These are phyloP conservation scores for Ajuga chamaepitys DNA, from an alignment of 257 asterid species.

Conservation along the genomic window DNA sequence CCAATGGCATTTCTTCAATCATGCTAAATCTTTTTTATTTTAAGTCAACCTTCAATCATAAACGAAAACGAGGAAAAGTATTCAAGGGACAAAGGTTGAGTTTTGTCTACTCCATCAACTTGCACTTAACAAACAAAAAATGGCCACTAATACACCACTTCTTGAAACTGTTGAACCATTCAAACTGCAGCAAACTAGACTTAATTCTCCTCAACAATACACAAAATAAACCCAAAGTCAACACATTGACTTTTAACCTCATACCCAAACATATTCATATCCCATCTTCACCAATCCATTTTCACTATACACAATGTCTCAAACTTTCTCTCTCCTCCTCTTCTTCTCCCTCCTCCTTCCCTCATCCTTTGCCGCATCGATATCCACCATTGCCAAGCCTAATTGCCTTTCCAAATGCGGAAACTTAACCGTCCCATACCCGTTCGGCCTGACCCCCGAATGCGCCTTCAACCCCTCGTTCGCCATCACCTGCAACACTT, in stretches of 20 bases:
- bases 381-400: slow-evolving; percentile 17
- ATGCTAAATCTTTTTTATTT: too few species aligned
- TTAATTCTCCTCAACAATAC: background rate
- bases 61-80: too few species aligned
- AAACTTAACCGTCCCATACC: slow-evolving; percentile 37
- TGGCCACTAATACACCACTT: background rate
- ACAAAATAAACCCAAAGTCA: background rate
- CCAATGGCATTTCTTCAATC: too few species aligned
- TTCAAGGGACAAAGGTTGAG: background rate
- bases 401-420: slow-evolving; percentile 42
- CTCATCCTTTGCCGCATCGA: background rate
- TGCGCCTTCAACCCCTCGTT: slow-evolving; percentile 27
- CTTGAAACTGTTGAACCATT: background rate
- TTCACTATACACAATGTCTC: background rate
- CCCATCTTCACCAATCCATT: background rate
- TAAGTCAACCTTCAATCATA: background rate
- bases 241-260: background rate
- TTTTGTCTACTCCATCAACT: slow-evolving; percentile 6
- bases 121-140: background rate
- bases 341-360: slow-evolving; percentile 4
- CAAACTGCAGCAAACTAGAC: background rate
- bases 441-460: slow-evolving; percentile 36
- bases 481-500: slow-evolving; percentile 32
- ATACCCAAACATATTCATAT: background rate
- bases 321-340: background rate